Conservation (phyloP, 1,284 basidiomycete genomes). For the Kwoniella shivajii region DNA sequence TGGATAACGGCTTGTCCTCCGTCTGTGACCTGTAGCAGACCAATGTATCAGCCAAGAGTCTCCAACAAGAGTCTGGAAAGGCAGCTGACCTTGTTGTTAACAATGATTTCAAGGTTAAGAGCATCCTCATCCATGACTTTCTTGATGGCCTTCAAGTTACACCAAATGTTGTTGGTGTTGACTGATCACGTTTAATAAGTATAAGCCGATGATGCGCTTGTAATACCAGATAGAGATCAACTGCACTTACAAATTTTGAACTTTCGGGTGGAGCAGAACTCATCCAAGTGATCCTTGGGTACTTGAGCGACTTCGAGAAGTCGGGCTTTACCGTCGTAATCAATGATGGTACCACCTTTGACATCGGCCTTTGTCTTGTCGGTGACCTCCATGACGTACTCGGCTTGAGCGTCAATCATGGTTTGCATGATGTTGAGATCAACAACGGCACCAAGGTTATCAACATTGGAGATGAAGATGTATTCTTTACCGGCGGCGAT, state of each 20-base stretch:
- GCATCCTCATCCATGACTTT: slow-evolving; percentile 86
- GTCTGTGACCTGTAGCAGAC: slow-evolving; percentile 70
- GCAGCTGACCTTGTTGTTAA: slow-evolving; percentile 83
- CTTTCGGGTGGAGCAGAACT: slow-evolving; percentile 85
- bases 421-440: slow-evolving; percentile 67
- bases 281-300: slow-evolving; percentile 94
- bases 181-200: slow-evolving; percentile 10
- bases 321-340: slow-evolving; percentile 92
- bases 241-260: slow-evolving; percentile 67
- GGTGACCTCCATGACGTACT: slow-evolving; percentile 98
- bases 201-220: not conserved
- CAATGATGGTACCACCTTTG: slow-evolving; percentile 98
- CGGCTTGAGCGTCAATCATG: slow-evolving; percentile 83
- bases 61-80: not conserved
- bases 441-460: slow-evolving; percentile 96
- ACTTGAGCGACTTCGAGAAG: slow-evolving; percentile 99
- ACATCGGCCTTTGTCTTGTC: slow-evolving; percentile 99
- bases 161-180: slow-evolving; percentile 86
- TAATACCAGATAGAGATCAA: not conserved
- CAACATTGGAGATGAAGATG: slow-evolving; percentile 98
- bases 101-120: slow-evolving; percentile 76
- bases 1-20: slow-evolving; percentile 83
- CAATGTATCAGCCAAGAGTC: too few relatives aligned
- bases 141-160: slow-evolving; percentile 91
- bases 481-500: slow-evolving; percentile 97